Evolutionary conservation across 352 stramenopile genomes (phyloP).

Genomic region (Phytophthora ramorum): DNA sequence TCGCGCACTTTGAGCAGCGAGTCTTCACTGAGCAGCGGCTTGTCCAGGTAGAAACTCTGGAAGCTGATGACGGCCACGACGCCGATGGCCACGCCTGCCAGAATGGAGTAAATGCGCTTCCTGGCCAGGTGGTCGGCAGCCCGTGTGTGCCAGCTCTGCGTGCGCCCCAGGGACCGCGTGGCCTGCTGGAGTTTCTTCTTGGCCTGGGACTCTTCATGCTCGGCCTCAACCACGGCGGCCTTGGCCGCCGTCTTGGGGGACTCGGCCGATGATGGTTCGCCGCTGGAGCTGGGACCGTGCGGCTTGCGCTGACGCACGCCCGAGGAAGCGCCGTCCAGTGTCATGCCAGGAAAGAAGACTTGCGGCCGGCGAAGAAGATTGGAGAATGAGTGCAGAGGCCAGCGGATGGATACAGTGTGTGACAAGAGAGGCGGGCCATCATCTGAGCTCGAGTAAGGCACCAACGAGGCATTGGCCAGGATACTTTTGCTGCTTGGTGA

Average conservation of each 20-base stretch:
- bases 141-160: slow-evolving; percentile 62
- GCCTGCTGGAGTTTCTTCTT: slow-evolving; percentile 31
- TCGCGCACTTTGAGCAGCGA: slow-evolving; percentile 59
- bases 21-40: slow-evolving; percentile 54
- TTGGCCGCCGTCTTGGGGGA: slow-evolving; percentile 1
- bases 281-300: slow-evolving; percentile 11
- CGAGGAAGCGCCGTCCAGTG: slow-evolving; percentile 11
- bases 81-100: slow-evolving; percentile 63
- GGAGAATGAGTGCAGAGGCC: slow-evolving; percentile 19
- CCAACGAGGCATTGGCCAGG: slow-evolving; percentile 6
- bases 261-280: slow-evolving; percentile 3
- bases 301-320: slow-evolving; percentile 40
- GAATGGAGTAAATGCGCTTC: slow-evolving; percentile 78
- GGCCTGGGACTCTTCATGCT: slow-evolving; percentile 19
- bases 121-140: slow-evolving; percentile 64
- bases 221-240: slow-evolving; percentile 8
- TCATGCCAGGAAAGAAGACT: slow-evolving; percentile 16
- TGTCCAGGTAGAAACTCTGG: slow-evolving; percentile 59
- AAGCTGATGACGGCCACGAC: slow-evolving; percentile 57
- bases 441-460: slow-evolving; percentile 6
- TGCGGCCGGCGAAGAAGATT: slow-evolving; percentile 7
- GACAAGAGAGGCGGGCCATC: slow-evolving; percentile 7
- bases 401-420: slow-evolving; percentile 10
- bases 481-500: slow-evolving; percentile 18
- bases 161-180: slow-evolving; percentile 39